Conservation (phyloP, 208 protist species). For the Polymyxa betae region DNA sequence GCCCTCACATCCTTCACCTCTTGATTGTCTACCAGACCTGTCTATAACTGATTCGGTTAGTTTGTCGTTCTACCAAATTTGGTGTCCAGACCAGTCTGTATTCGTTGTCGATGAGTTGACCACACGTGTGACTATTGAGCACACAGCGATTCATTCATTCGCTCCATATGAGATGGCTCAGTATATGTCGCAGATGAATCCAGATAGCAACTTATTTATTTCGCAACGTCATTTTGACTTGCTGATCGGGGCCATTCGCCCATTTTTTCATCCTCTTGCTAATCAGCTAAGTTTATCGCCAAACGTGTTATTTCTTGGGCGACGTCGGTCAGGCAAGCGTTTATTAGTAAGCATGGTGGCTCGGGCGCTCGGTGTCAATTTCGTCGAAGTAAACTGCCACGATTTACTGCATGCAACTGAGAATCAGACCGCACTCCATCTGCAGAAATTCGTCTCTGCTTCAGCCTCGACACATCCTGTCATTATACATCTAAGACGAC, state of each 20-base stretch:
- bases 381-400: neutral
- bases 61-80: neutral
- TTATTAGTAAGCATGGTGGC: neutral
- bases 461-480: neutral
- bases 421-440: neutral
- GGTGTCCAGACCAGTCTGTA: neutral
- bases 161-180: neutral
- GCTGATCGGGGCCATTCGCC: neutral
- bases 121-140: neutral
- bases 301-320: neutral
- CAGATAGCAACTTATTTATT: neutral
- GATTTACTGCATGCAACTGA: neutral
- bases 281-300: neutral
- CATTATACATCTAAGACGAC: neutral
- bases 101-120: neutral
- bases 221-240: neutral
- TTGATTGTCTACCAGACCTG: neutral
- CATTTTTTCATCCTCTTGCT: neutral
- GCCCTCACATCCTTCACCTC: neutral
- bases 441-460: neutral
- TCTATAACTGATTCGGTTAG: neutral
- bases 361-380: neutral
- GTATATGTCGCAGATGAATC: conserved; percentile 1
- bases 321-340: neutral
- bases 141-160: neutral